A percentile compares a stretch with the other conserved stretches of the same genome.
Conservation (phyloP, 169 alveolate species). For the Plasmodium gonderi region DNA sequence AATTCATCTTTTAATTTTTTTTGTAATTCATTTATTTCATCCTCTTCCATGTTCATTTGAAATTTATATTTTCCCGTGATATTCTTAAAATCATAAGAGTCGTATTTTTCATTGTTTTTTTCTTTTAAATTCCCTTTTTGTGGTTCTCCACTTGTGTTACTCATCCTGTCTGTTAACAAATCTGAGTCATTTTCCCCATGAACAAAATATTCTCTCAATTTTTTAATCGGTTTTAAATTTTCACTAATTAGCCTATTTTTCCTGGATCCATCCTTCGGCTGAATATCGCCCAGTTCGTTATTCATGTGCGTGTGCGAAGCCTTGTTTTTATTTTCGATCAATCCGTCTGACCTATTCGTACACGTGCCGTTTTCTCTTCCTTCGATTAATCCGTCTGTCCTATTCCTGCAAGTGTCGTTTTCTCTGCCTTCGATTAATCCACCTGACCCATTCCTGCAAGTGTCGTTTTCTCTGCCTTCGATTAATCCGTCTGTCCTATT, state of each 20-base stretch:
- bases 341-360: too few relatives aligned
- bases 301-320: neutral
- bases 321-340: too few relatives aligned
- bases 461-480: too few relatives aligned
- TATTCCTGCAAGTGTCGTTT: too few relatives aligned
- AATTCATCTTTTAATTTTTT: conserved; percentile 37
- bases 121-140: neutral
- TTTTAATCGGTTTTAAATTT: conserved; percentile 19
- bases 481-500: too few relatives aligned
- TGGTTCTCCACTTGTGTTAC: neutral
- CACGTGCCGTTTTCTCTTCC: too few relatives aligned
- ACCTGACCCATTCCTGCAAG: too few relatives aligned
- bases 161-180: neutral
- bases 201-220: conserved; percentile 27
- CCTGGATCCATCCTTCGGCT: neutral
- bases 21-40: conserved; percentile 36
- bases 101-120: neutral
- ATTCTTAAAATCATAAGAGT: conserved; percentile 15
- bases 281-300: neutral
- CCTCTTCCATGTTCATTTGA: conserved; percentile 34
- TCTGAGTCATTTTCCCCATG: neutral
- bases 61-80: conserved; percentile 38
- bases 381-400: too few relatives aligned
- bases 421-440: too few relatives aligned
- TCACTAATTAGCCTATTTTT: neutral